Conservation (phyloP, 2,329 filamentous ascomycete genomes). For the Pseudocercospora eumusae region DNA sequence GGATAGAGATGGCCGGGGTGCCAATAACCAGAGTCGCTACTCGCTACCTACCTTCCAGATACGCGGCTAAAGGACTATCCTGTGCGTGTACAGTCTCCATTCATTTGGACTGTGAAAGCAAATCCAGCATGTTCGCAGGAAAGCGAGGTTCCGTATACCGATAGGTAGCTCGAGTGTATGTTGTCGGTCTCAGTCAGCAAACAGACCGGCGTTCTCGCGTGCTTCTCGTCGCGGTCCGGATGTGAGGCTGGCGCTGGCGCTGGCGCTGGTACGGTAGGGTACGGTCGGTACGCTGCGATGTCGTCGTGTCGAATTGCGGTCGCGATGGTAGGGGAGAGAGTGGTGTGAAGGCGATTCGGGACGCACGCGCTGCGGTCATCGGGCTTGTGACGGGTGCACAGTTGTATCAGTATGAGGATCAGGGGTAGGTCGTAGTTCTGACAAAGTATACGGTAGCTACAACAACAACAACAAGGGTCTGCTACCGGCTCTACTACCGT, state of each 20-base stretch:
- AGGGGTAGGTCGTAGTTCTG: background rate
- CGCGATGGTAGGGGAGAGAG: background rate
- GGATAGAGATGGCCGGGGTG: background rate
- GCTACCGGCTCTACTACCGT: too few species aligned
- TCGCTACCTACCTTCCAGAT: constrained; percentile 72
- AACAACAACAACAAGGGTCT: constrained; percentile 6
- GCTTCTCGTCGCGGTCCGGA: background rate
- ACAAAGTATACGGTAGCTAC: too few species aligned
- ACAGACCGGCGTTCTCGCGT: background rate
- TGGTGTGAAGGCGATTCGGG: background rate
- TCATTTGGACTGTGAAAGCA: constrained; percentile 33
- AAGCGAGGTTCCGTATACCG: background rate
- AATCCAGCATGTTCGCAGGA: background rate
- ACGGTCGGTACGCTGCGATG: background rate
- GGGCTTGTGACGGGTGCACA: background rate
- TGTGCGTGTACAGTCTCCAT: constrained; percentile 91
- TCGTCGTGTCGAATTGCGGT: background rate
- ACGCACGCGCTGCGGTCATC: background rate
- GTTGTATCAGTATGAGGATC: too few species aligned
- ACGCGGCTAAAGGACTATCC: constrained; percentile 83
- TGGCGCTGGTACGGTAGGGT: too few species aligned
- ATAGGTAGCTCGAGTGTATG: background rate
- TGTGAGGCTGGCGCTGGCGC: background rate
- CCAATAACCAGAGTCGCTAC: constrained; percentile 30
- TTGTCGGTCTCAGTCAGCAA: background rate